Percentiles rank a stretch among this genome's conserved stretches.
Conservation (phyloP, 1,284 basidiomycete species). For the Erythrobasidium hasegawianum region DNA sequence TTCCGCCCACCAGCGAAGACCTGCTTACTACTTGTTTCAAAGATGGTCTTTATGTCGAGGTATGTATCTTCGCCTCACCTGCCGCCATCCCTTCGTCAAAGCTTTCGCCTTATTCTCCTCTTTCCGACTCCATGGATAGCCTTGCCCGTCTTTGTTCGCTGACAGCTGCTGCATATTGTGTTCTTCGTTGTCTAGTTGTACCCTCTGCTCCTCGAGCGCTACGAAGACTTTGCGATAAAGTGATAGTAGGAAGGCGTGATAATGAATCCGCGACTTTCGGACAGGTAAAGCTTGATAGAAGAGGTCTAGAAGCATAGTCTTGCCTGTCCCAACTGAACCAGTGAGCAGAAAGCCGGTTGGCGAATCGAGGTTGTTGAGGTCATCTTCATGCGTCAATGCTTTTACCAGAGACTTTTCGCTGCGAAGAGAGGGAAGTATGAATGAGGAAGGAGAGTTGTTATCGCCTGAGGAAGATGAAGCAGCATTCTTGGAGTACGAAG, state of each 20-base stretch:
- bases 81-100: slow-evolving; percentile 43
- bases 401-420: slow-evolving; percentile 52
- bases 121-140: slow-evolving; percentile 44
- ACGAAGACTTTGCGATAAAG: slow-evolving; percentile 65
- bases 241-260: slow-evolving; percentile 64
- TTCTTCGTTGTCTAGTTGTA: slow-evolving; percentile 51
- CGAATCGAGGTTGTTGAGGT: slow-evolving; percentile 58
- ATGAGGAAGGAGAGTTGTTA: slow-evolving; percentile 22
- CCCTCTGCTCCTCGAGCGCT: slow-evolving; percentile 52
- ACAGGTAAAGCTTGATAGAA: slow-evolving; percentile 62
- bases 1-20: slow-evolving; percentile 53
- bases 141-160: slow-evolving; percentile 30
- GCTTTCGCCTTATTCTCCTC: slow-evolving; percentile 45
- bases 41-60: too few species aligned
- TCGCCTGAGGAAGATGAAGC: slow-evolving; percentile 19
- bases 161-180: slow-evolving; percentile 42
- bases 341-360: slow-evolving; percentile 57
- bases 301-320: slow-evolving; percentile 63
- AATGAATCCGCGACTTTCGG: slow-evolving; percentile 63
- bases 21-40: slow-evolving; percentile 42
- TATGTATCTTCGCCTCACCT: too few species aligned
- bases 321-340: slow-evolving; percentile 57
- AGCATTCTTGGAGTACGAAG: slow-evolving; percentile 26
- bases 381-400: slow-evolving; percentile 59
- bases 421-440: slow-evolving; percentile 39